Evolutionary conservation across 2,329 filamentous ascomycete species (phyloP).

Genomic region (Rhynchosporium agropyri): DNA sequence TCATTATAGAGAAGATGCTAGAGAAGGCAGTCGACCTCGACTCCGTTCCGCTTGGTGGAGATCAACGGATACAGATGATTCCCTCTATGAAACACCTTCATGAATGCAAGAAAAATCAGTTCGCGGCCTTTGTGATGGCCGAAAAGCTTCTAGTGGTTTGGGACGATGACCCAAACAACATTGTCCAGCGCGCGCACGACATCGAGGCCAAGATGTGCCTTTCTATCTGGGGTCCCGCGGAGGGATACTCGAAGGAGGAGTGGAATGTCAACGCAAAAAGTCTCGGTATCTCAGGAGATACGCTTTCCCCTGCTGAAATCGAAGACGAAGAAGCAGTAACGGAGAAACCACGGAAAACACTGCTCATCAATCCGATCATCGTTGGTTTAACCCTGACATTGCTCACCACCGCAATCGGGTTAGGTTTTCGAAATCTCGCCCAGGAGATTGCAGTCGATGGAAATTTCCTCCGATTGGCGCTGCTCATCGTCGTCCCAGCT

Average conservation of each 20-base stretch:
- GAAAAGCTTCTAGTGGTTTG: constrained; percentile 62
- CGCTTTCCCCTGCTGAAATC: constrained; percentile 39
- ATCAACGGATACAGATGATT: constrained; percentile 64
- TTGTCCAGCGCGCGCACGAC: constrained; percentile 54
- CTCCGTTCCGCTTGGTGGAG: constrained; percentile 60
- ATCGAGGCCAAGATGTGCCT: constrained; percentile 58
- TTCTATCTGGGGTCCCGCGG: constrained; percentile 55
- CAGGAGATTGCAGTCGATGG: constrained; percentile 57
- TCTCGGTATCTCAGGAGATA: constrained; percentile 32
- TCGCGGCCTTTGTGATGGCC: constrained; percentile 65
- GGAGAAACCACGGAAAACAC: constrained; percentile 50
- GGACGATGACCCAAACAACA: constrained; percentile 62
- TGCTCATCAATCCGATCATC: constrained; percentile 58
- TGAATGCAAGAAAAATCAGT: constrained; percentile 64
- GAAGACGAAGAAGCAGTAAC: constrained; percentile 41
- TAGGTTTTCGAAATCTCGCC: constrained; percentile 58
- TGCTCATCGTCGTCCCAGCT: constrained; percentile 54
- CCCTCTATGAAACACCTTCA: constrained; percentile 59
- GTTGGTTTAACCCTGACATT: constrained; percentile 56
- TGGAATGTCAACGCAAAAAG: background rate
- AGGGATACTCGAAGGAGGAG: background rate
- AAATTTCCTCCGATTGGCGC: constrained; percentile 55
- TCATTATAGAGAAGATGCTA: constrained; percentile 52
- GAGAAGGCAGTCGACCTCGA: constrained; percentile 45
- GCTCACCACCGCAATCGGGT: constrained; percentile 55